Percentiles rank a stretch among this genome's conserved stretches.
Conservation (phyloP, 805 yeast species). For the Myxozyma nipponensis region DNA sequence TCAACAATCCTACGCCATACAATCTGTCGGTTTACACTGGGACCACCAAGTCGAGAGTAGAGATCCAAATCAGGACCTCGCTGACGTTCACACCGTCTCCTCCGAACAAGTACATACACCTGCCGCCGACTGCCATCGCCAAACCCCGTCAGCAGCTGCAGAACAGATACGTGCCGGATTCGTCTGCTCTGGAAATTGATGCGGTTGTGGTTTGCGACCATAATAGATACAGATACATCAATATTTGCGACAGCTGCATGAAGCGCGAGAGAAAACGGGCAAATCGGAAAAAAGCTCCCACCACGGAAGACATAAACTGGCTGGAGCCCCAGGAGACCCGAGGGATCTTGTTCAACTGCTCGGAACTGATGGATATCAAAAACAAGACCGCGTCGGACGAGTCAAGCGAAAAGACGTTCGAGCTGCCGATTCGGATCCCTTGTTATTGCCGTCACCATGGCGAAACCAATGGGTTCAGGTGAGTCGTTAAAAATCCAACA, state of each 20-base stretch:
- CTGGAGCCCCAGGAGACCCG: slow-evolving; percentile 67
- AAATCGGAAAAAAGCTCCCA: slow-evolving; percentile 80
- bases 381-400: slow-evolving; percentile 36
- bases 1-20: slow-evolving; percentile 24
- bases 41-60: slow-evolving; percentile 85
- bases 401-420: slow-evolving; percentile 39
- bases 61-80: slow-evolving; percentile 84
- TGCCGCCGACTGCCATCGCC: slow-evolving; percentile 84
- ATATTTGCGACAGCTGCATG: slow-evolving; percentile 83
- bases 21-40: slow-evolving; percentile 49
- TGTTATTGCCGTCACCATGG: slow-evolving; percentile 96
- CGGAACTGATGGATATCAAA: slow-evolving; percentile 62
- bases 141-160: slow-evolving; percentile 76
- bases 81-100: slow-evolving; percentile 74
- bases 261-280: slow-evolving; percentile 93
- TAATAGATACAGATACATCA: slow-evolving; percentile 48
- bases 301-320: slow-evolving; percentile 75
- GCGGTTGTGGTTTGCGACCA: slow-evolving; percentile 67
- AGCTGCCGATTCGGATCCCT: slow-evolving; percentile 69
- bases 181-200: slow-evolving; percentile 49
- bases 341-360: slow-evolving; percentile 86
- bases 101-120: slow-evolving; percentile 62
- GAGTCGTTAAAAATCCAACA: slow-evolving; percentile 32
- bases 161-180: slow-evolving; percentile 30
- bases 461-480: slow-evolving; percentile 77